Evolutionary conservation across 495 filamentous ascomycete species (phyloP).

Genomic region (Lindgomyces ingoldianus): DNA sequence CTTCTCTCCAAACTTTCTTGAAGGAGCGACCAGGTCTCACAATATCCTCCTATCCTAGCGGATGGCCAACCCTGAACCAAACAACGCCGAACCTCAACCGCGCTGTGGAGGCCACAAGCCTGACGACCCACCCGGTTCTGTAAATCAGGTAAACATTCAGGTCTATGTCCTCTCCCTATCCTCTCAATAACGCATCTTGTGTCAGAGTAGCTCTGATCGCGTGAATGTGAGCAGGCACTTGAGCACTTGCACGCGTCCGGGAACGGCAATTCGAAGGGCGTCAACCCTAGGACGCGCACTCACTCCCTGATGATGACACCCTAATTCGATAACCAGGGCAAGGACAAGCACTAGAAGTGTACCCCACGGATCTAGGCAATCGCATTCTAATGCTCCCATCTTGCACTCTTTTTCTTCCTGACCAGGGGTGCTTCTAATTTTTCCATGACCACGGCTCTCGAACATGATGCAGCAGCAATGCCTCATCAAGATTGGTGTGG

Average conservation of each 20-base stretch:
- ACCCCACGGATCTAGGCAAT: background rate
- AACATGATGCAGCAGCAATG: too few species aligned
- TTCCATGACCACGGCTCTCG: too few species aligned
- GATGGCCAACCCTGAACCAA: slow-evolving; percentile 8
- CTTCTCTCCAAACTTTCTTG: background rate
- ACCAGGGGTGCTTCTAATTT: background rate
- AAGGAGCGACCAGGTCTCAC: background rate
- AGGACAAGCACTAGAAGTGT: slow-evolving; percentile 7
- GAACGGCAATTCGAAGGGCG: background rate
- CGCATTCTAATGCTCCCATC: background rate
- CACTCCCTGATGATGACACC: background rate
- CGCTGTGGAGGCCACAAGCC: slow-evolving; percentile 9
- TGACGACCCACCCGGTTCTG: background rate
- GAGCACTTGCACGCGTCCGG: background rate
- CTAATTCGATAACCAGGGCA: background rate
- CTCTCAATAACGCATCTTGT: slow-evolving; percentile 1
- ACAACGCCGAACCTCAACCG: background rate
- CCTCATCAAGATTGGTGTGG: too few species aligned
- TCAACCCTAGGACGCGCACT: too few species aligned
- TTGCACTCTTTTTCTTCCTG: background rate
- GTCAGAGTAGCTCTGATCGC: background rate
- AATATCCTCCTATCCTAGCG: background rate
- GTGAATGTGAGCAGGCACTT: too few species aligned
- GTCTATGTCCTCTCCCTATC: background rate
- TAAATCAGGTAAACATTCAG: slow-evolving; percentile 4